Percentiles rank a stretch among this genome's conserved stretches.
Evolutionary conservation across 2,329 filamentous ascomycete species (phyloP).

Genomic region (Apiospora marii): DNA sequence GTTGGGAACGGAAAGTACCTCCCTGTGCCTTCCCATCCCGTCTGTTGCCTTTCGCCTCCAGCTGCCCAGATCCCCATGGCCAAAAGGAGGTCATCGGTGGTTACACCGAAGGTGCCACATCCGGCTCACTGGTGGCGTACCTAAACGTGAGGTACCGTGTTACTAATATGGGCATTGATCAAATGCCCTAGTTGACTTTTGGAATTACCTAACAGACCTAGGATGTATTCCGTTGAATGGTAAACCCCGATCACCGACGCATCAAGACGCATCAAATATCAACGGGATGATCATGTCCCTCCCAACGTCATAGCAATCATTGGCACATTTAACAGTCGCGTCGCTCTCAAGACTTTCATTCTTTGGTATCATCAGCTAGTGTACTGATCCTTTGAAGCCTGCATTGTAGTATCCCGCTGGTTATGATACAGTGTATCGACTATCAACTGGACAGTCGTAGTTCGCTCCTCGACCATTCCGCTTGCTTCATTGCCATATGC

Average conservation of each 20-base stretch:
- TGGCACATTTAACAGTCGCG: neutral
- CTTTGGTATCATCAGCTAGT: neutral
- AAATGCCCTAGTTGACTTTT: neutral
- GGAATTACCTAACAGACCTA: neutral
- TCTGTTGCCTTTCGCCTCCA: neutral
- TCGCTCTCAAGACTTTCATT: neutral
- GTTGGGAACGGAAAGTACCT: conserved; percentile 15
- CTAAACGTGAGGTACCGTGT: neutral
- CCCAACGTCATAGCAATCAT: neutral
- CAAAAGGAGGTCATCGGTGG: conserved; percentile 15
- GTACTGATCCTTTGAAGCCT: neutral
- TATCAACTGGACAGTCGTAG: neutral
- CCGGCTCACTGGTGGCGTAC: neutral
- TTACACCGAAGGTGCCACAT: conserved; percentile 12
- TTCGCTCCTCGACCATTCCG: neutral
- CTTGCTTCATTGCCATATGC: neutral
- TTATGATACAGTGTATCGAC: neutral
- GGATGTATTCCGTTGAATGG: neutral
- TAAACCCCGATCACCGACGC: conserved; percentile 9
- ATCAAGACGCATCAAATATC: neutral
- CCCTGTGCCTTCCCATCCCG: conserved; percentile 6
- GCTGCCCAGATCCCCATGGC: conserved; percentile 7
- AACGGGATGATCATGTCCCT: neutral
- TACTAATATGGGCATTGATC: neutral
- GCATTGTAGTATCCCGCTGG: neutral